Conservation (phyloP, 2,329 filamentous ascomycete species). For the Metarhizium rileyi region DNA sequence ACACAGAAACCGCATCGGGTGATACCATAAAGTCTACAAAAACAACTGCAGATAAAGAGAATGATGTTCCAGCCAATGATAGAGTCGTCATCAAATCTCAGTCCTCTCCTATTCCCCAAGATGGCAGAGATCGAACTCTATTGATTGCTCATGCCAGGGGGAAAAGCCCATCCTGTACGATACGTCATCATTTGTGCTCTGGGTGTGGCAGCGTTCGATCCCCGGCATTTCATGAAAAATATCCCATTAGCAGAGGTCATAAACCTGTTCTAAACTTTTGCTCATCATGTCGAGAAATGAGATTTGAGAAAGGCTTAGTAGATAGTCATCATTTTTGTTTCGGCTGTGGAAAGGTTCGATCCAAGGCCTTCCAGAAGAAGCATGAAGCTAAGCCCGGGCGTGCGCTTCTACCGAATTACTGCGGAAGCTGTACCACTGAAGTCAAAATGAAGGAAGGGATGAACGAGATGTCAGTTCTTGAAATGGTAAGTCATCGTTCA, state of each 20-base stretch:
- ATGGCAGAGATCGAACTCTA: neutral
- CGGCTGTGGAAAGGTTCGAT: constrained; percentile 18
- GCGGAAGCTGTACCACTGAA: constrained; percentile 17
- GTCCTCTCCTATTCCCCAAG: neutral
- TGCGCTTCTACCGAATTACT: constrained; percentile 23
- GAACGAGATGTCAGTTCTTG: constrained; percentile 16
- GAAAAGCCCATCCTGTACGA: constrained; percentile 11
- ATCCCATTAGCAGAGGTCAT: constrained; percentile 17
- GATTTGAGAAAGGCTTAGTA: constrained; percentile 13
- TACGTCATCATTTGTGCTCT: constrained; percentile 24
- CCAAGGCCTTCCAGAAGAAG: constrained; percentile 15
- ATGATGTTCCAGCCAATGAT: neutral
- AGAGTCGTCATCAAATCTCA: neutral
- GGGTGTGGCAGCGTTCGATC: constrained; percentile 27
- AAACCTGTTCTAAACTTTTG: constrained; percentile 25
- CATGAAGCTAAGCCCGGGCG: constrained; percentile 14
- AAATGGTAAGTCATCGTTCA: constrained; percentile 13
- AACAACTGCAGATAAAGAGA: constrained; percentile 1
- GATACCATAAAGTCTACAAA: constrained; percentile 10
- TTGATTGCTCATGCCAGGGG: constrained; percentile 4
- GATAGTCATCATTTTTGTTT: constrained; percentile 31
- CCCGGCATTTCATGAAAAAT: constrained; percentile 22
- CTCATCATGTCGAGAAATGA: constrained; percentile 21
- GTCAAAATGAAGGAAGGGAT: constrained; percentile 14
- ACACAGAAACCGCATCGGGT: neutral